Evolutionary conservation across 139 green algal genomes (phyloP).

Genomic region (Volvox africanus): DNA sequence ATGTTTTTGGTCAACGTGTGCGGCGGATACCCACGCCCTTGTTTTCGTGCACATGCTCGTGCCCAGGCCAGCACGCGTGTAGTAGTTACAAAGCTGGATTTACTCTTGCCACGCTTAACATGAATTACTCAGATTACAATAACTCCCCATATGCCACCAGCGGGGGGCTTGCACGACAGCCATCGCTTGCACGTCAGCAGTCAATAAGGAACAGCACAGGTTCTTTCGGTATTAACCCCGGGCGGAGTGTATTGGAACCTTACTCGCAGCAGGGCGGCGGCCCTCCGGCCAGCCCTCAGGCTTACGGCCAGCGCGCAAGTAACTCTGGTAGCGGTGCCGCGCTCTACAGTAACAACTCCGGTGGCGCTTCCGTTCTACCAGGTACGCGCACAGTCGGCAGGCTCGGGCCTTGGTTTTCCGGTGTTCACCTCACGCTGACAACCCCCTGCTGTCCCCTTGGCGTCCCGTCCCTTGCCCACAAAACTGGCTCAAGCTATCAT

Average conservation of each 20-base stretch:
- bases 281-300: not conserved
- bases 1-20: too few relatives aligned
- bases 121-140: constrained; percentile 3
- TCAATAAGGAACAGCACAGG: constrained; percentile 22
- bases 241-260: not conserved
- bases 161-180: not conserved
- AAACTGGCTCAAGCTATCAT: not conserved
- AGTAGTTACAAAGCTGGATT: too few relatives aligned
- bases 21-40: too few relatives aligned
- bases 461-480: not conserved
- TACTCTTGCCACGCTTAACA: not conserved
- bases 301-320: not conserved
- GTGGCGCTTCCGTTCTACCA: not conserved
- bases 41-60: too few relatives aligned
- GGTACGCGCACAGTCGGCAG: not conserved
- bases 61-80: too few relatives aligned
- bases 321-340: not conserved
- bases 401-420: too few relatives aligned
- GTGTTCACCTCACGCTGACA: not conserved
- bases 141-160: constrained; percentile 13
- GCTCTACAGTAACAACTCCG: constrained; percentile 27
- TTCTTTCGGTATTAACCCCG: not conserved
- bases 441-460: not conserved
- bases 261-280: not conserved
- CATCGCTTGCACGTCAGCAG: not conserved